Conservation (phyloP, 371 early-diverging fungal species). For the Haplosporangium sp. region DNA sequence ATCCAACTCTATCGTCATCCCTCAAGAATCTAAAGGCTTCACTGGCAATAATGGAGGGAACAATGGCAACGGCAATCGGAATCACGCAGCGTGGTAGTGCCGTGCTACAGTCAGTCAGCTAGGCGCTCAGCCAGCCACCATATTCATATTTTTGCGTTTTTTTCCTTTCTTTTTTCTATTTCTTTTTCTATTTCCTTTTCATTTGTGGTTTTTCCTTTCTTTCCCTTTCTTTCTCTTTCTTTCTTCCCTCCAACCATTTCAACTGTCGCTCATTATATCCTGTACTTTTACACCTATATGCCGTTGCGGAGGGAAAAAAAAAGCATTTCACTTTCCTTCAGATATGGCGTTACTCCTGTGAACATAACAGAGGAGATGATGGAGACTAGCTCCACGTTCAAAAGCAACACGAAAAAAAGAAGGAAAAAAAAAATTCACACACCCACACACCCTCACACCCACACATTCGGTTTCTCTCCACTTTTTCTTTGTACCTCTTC, state of each 20-base stretch:
- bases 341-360: too few relatives aligned
- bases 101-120: too few relatives aligned
- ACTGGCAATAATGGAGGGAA: slow-evolving; percentile 6
- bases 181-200: slow-evolving; percentile 4
- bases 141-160: background rate
- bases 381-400: too few relatives aligned
- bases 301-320: background rate
- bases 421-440: slow-evolving; percentile 3
- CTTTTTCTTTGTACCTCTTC: slow-evolving; percentile 1
- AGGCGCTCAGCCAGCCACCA: too few relatives aligned
- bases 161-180: background rate
- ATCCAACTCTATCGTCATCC: slow-evolving; percentile 21
- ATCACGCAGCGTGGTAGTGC: slow-evolving; percentile 34
- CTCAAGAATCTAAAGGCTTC: slow-evolving; percentile 34
- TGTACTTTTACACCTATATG: background rate
- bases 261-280: background rate
- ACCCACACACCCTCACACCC: too few relatives aligned
- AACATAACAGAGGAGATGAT: too few relatives aligned
- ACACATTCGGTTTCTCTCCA: too few relatives aligned
- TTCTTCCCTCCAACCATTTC: background rate
- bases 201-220: background rate
- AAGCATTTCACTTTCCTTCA: too few relatives aligned
- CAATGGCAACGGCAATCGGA: slow-evolving; percentile 13
- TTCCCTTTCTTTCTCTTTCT: background rate
- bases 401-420: slow-evolving; percentile 2